These are phyloP conservation scores for Globisporangium cylindrosporum DNA, from an alignment of 352 stramenopile species.

Conservation along the genomic window DNA sequence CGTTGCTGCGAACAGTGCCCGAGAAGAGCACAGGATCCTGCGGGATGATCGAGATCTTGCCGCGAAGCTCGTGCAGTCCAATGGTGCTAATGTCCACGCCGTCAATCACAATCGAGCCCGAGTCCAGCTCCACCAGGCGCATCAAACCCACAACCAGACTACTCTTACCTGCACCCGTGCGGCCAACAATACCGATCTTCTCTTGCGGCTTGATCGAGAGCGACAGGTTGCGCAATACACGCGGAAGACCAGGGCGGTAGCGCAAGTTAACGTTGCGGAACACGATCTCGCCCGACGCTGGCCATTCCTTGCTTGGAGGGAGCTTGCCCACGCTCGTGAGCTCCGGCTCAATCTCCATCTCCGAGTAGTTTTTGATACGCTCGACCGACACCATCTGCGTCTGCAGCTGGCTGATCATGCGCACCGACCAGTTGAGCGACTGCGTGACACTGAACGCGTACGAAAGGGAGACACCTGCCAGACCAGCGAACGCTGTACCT, in stretches of 20 bases:
- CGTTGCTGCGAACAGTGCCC: slow-evolving; percentile 79
- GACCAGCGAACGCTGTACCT: slow-evolving; percentile 45
- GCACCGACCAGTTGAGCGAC: slow-evolving; percentile 77
- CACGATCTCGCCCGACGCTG: slow-evolving; percentile 52
- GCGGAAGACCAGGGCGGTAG: slow-evolving; percentile 64
- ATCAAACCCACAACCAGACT: slow-evolving; percentile 84
- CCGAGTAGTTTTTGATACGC: slow-evolving; percentile 68
- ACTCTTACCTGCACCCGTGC: slow-evolving; percentile 81
- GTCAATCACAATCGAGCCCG: slow-evolving; percentile 30
- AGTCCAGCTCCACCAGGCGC: slow-evolving; percentile 77
- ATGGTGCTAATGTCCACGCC: slow-evolving; percentile 30
- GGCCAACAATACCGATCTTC: slow-evolving; percentile 69
- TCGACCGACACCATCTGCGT: slow-evolving; percentile 80
- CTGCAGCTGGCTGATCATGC: slow-evolving; percentile 72
- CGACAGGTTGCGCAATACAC: slow-evolving; percentile 46
- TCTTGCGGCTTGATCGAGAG: slow-evolving; percentile 59
- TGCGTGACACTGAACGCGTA: slow-evolving; percentile 80
- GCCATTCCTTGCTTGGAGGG: slow-evolving; percentile 61
- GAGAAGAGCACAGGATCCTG: slow-evolving; percentile 92
- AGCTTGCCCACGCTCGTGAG: slow-evolving; percentile 88
- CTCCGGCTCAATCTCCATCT: slow-evolving; percentile 62
- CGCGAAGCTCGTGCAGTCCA: slow-evolving; percentile 28
- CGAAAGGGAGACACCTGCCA: slow-evolving; percentile 67
- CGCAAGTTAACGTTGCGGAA: slow-evolving; percentile 83
- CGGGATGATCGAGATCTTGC: slow-evolving; percentile 66